Evolutionary conservation across 805 yeast genomes (phyloP), one percentile per base, ranked within the genome.

Genomic region (Yarrowia sp.): DNA sequence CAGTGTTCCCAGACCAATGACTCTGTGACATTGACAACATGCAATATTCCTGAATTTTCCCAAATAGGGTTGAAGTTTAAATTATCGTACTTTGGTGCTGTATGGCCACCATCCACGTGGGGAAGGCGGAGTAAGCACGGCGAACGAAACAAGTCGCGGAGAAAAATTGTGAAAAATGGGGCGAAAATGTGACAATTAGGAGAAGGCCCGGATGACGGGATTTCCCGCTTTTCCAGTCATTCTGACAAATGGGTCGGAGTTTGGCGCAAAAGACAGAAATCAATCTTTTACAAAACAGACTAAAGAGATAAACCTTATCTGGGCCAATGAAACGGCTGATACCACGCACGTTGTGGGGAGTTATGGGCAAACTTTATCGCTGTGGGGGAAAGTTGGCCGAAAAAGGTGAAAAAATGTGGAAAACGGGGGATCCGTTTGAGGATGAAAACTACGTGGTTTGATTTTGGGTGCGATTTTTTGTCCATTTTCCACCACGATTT

Each of bases 261-360:
- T 5, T 11, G 14, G 35, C 12, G 35, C 16, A 2, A 3, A 33
- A 9, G 10, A 19, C 14, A 17, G 17, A 19, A 19, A 38, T n/a
- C n/a, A 19, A 38, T 7, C 8, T 7, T 38, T 24, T 24, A n/a
- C 16, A 24, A 46, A 1, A 16, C 17, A 24, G 36, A 28, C 52
- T 30, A 33, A 49, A 32, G 28, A 30, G 40, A 14, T 7, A 8
- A 49, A 51, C 59, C 24, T 35, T 51, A 35, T 35, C 22, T 35
- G 22, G 59, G 41, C 59, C 59, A 51, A 51, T 51, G 59, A 51
- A 35, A 51, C 44, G 44, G 59, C 59, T 51, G 43, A 51, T 10
- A 51, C 10, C 8, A 10, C 11, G 59, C 59, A 51, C 59, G 59
- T 51, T 51, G 59, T 36, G 32, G 32, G 33, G 43, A 12, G 17